Percentiles rank a stretch among this genome's conserved stretches.
phyloP scores from a whole-genome alignment of 176 grass and related monocot species.

The Chloris gayana region DNA sequence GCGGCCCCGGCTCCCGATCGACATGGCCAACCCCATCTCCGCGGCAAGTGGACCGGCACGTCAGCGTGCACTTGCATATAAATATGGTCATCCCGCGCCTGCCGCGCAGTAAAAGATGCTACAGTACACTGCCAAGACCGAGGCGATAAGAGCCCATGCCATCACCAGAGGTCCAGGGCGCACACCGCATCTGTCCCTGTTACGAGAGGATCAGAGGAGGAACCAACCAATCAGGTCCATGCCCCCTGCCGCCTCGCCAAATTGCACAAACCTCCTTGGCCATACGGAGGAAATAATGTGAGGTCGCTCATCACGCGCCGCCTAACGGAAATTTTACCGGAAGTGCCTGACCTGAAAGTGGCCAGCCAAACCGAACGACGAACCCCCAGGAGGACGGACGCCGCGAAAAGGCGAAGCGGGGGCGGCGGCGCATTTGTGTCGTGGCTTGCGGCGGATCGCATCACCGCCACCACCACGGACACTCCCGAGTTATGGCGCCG shows the following conservation, averaged over 20 bases:
- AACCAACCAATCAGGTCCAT: neutral
- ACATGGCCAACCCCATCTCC: neutral
- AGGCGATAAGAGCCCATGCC: neutral
- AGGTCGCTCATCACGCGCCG: too few relatives aligned
- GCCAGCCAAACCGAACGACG: too few relatives aligned
- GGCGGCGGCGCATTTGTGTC: conserved; percentile 17
- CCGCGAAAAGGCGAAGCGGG: neutral
- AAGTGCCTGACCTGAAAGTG: neutral
- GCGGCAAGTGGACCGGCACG: neutral
- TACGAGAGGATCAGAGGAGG: too few relatives aligned
- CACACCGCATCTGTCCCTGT: neutral
- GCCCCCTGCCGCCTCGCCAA: neutral
- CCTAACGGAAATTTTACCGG: neutral
- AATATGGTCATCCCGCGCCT: neutral
- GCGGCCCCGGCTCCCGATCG: neutral
- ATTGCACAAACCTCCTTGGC: neutral
- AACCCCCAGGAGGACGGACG: neutral
- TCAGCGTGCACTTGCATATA: neutral
- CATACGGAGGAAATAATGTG: neutral
- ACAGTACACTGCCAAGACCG: neutral
- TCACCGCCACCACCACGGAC: neutral
- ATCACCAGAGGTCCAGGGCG: neutral
- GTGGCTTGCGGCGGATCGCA: neutral
- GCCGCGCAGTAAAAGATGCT: neutral
- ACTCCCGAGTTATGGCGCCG: neutral